Evolutionary conservation across 768 basidiomycete genomes (phyloP).

Genomic region (Lactifluus echinatus): DNA sequence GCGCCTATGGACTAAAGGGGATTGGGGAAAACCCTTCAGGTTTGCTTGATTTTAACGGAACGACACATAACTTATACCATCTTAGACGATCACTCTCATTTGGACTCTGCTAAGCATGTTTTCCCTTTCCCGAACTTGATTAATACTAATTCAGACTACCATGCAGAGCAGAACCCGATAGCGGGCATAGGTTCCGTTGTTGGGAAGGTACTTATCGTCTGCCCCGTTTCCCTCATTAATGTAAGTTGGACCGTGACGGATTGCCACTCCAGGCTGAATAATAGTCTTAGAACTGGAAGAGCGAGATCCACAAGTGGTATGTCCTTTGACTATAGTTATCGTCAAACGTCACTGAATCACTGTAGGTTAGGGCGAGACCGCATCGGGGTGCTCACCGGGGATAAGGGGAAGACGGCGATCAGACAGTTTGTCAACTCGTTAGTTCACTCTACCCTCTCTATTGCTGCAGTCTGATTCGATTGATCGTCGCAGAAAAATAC

Average conservation of each 20-base stretch:
- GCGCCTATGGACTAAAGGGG: constrained; percentile 49
- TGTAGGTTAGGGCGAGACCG: constrained; percentile 47
- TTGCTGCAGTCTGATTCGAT: not conserved
- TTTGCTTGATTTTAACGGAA: constrained; percentile 20
- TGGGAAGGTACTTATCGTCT: constrained; percentile 84
- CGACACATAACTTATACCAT: not conserved
- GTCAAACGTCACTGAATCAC: not conserved
- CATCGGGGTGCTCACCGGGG: constrained; percentile 49
- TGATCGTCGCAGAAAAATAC: constrained; percentile 42
- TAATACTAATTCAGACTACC: not conserved
- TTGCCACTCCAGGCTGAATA: not conserved
- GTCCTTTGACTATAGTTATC: constrained; percentile 21
- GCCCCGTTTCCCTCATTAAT: constrained; percentile 84
- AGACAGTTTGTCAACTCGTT: constrained; percentile 70
- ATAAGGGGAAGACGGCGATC: constrained; percentile 47
- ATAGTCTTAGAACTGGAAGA: constrained; percentile 75
- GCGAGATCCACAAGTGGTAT: constrained; percentile 92
- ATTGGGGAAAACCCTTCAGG: constrained; percentile 92
- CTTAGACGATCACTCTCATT: constrained; percentile 80
- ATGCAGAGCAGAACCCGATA: constrained; percentile 77
- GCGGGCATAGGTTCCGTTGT: constrained; percentile 44
- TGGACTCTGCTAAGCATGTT: constrained; percentile 84
- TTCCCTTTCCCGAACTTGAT: not conserved
- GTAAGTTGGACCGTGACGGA: constrained; percentile 33
- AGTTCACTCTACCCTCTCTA: too few species aligned